Evolutionary conservation across 2,329 filamentous ascomycete species (phyloP).

Genomic region (Coniella lustricola): DNA sequence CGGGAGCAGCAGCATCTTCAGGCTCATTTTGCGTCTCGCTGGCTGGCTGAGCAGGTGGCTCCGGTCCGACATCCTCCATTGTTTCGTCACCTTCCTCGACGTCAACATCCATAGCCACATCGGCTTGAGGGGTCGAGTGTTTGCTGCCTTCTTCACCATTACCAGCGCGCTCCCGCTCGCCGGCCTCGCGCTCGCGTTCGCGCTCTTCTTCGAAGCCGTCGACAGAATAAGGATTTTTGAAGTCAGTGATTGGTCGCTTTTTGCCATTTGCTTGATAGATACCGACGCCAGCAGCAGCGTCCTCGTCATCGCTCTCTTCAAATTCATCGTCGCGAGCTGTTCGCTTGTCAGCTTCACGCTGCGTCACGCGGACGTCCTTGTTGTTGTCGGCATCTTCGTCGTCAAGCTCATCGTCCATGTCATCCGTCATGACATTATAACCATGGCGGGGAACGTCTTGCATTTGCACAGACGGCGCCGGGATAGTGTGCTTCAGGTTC

Average conservation of each 20-base stretch:
- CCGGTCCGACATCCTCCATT: constrained; percentile 24
- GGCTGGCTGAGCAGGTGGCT: constrained; percentile 23
- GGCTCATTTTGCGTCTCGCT: constrained; percentile 17
- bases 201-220: constrained; percentile 26
- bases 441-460: constrained; percentile 63
- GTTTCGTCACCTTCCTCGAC: constrained; percentile 14
- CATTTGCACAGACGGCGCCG: constrained; percentile 87
- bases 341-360: constrained; percentile 75
- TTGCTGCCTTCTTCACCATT: constrained; percentile 9
- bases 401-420: constrained; percentile 59
- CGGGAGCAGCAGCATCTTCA: not conserved
- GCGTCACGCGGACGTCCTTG: constrained; percentile 73
- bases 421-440: constrained; percentile 53
- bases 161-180: too few species aligned
- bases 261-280: constrained; percentile 46
- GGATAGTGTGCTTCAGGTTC: constrained; percentile 78
- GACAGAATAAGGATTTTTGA: constrained; percentile 37
- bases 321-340: constrained; percentile 73
- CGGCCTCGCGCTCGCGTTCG: not conserved
- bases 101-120: not conserved
- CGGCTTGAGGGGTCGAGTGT: constrained; percentile 10
- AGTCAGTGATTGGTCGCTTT: constrained; percentile 47
- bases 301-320: constrained; percentile 85
- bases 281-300: constrained; percentile 66
- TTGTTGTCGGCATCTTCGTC: constrained; percentile 79